These are phyloP conservation scores for Vitis amurensis DNA, from an alignment of 164 flowering plant species.

Conservation along the genomic window DNA sequence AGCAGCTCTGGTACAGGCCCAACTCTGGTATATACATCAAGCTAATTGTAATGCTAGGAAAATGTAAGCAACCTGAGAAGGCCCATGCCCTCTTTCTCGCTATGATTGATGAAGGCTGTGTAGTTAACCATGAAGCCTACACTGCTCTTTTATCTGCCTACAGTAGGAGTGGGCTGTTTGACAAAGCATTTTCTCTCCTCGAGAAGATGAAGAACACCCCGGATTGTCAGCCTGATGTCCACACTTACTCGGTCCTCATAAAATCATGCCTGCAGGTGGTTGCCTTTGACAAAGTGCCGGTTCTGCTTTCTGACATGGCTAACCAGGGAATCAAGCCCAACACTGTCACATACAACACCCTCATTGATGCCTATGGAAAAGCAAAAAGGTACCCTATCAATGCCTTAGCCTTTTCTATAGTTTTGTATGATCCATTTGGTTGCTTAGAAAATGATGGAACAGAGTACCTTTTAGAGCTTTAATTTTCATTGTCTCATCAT, in stretches of 20 bases:
- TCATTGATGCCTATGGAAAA: constrained; percentile 91
- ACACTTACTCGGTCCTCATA: constrained; percentile 81
- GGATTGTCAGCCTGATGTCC: constrained; percentile 75
- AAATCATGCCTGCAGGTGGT: constrained; percentile 80
- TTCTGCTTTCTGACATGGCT: constrained; percentile 73
- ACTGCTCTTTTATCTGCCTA: constrained; percentile 94
- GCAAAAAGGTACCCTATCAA: constrained; percentile 56
- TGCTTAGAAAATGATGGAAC: constrained; percentile 7
- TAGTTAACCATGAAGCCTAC: constrained; percentile 59
- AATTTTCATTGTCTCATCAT: not conserved
- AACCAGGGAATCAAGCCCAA: constrained; percentile 64
- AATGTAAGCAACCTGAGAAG: constrained; percentile 90
- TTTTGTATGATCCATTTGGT: constrained; percentile 16
- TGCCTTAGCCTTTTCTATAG: not conserved
- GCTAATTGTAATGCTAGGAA: constrained; percentile 96
- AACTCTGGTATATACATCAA: constrained; percentile 69
- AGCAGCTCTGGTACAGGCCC: constrained; percentile 96
- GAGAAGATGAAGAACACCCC: constrained; percentile 74
- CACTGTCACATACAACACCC: constrained; percentile 81
- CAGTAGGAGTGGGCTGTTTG: constrained; percentile 73
- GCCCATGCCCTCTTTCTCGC: constrained; percentile 70
- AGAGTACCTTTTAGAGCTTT: not conserved
- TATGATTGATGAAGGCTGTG: constrained; percentile 88
- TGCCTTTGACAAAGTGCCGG: constrained; percentile 59
- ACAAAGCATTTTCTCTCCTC: constrained; percentile 71